phyloP scores from a whole-genome alignment of 345 rosid genomes.

The Citrus inodora region DNA sequence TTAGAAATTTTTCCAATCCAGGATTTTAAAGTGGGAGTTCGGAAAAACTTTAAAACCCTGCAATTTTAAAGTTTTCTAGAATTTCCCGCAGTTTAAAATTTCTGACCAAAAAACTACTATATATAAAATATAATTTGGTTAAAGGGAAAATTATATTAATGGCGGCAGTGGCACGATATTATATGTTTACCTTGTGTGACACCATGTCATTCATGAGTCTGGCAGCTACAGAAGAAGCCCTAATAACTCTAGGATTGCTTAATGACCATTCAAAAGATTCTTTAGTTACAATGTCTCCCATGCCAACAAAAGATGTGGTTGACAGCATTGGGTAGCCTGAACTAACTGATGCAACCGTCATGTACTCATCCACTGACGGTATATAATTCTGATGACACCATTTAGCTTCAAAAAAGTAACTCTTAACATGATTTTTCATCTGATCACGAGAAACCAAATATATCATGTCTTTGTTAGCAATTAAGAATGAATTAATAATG shows the following conservation, averaged over 20 bases:
- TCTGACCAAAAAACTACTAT: accelerated
- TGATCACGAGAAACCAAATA: background rate
- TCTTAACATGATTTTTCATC: conserved; percentile 21
- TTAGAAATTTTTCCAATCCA: too few relatives aligned
- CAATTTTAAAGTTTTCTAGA: accelerated
- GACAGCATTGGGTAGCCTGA: conserved; percentile 12
- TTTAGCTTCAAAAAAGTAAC: conserved; percentile 25
- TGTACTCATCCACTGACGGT: conserved; percentile 32
- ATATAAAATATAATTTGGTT: background rate
- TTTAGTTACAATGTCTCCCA: conserved; percentile 18
- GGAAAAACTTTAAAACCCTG: too few relatives aligned
- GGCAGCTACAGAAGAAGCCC: conserved; percentile 3
- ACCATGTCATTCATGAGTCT: conserved; percentile 30
- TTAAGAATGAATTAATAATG: background rate
- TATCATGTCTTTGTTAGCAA: background rate
- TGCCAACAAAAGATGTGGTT: conserved; percentile 17
- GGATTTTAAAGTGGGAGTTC: accelerated
- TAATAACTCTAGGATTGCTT: conserved; percentile 14
- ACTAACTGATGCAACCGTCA: conserved; percentile 12
- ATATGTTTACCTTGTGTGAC: background rate
- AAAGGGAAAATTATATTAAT: too few relatives aligned
- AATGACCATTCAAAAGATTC: conserved; percentile 23
- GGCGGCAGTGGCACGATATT: too few relatives aligned
- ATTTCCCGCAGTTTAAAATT: accelerated
- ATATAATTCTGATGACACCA: conserved; percentile 17